phyloP scores from a whole-genome alignment of 208 protist genomes.

The Vickermania ingenoplastis region DNA sequence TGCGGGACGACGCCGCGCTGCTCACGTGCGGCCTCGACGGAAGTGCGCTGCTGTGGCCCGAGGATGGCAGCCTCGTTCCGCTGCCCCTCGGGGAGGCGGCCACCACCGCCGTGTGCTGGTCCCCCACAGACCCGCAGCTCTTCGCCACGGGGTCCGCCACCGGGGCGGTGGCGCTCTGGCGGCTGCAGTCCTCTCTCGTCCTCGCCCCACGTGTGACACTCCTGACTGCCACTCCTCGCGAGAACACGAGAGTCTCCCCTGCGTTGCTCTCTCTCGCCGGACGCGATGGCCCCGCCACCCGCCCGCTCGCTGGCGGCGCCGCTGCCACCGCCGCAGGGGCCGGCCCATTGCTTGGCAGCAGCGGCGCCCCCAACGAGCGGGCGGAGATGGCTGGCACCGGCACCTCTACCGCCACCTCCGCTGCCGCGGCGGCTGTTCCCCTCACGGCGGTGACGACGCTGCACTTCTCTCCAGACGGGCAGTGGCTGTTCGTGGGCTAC shows the following conservation, averaged over 20 bases:
- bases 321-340: neutral
- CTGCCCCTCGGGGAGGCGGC: conserved; percentile 6
- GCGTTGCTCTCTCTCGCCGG: no score
- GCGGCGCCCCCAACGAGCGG: conserved; percentile 7
- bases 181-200: conserved; percentile 23
- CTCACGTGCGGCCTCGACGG: neutral
- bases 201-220: neutral
- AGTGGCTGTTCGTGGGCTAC: conserved; percentile 29
- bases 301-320: neutral
- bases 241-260: no score
- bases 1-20: neutral
- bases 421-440: neutral
- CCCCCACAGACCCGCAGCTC: conserved; percentile 39
- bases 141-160: conserved; percentile 55
- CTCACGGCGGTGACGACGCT: conserved; percentile 29
- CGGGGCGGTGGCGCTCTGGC: conserved; percentile 51
- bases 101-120: conserved; percentile 56
- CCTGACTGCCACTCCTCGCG: no score
- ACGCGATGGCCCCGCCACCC: no score
- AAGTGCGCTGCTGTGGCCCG: neutral
- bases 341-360: conserved; percentile 7
- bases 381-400: conserved; percentile 4
- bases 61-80: neutral
- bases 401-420: neutral
- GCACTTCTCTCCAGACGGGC: conserved; percentile 42